Evolutionary conservation across 768 basidiomycete genomes (phyloP), one percentile per base, ranked within the genome.

Genomic region (Mycena alexandri): DNA sequence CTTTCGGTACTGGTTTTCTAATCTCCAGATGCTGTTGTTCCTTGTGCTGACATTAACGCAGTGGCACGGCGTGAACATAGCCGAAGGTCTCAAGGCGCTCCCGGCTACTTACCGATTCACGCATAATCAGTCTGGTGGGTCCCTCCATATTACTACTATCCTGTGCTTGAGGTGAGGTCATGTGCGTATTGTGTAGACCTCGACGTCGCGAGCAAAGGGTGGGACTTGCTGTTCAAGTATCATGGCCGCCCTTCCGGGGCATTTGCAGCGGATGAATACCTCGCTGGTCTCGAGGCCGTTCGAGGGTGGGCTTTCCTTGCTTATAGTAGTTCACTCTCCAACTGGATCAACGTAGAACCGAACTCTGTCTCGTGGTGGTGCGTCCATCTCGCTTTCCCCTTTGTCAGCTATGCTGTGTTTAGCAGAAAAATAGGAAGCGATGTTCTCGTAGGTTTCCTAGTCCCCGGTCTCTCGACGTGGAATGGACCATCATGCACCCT

Each of bases 21-120:
- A 34, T 14, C 22, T 34, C 76, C 77, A 44, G 12, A 53, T 38
- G 29, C 41, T 3, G 25, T 17, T 33, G 17, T 19, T n/a, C 14
- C n/a, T n/a, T n/a, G n/a, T n/a, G n/a, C n/a, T n/a, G n/a, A 42
- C 33, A 69, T 9, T 66, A 33, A 17, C 25, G 7, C 71, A 85
- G 77, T 88, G 86, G 86, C 86, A 87, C 69, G 86, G 85, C 22
- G 86, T 88, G 63, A 88, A 87, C 70, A 80, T 89, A 79, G 85
- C 86, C 2, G 87, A 87, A 72, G 86, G 85, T 2, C 77, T 87
- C 46, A 88, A 89, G 73, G 86, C 86, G 1, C 75, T 86, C 2
- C 85, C 86, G 16, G 80, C 85, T 6, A 84, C 85, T 0, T 86
- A 85, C 67, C 81, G 86, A 22, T 87, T 87, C 72, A 86, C 85